These are phyloP conservation scores for Aspergillus cejpii DNA, from an alignment of 2,329 filamentous ascomycete genomes.

Conservation along the genomic window DNA sequence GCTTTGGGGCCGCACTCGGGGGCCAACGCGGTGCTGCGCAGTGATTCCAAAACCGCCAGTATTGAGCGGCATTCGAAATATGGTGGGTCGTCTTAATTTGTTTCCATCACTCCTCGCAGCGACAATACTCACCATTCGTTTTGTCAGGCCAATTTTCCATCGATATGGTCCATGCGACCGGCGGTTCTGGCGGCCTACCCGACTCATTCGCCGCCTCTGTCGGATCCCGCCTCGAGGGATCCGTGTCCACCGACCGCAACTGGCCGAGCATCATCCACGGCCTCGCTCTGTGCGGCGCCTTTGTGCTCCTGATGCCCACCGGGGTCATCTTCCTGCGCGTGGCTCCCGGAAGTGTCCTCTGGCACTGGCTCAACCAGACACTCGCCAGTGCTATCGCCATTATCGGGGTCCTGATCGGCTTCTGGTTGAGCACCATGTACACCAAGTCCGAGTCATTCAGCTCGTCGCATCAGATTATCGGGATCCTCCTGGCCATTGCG, in stretches of 20 bases:
- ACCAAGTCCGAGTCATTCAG: constrained; percentile 38
- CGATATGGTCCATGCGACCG: constrained; percentile 18
- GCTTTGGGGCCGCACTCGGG: constrained; percentile 13
- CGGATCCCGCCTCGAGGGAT: constrained; percentile 8
- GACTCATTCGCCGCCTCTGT: constrained; percentile 7
- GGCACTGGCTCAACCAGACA: constrained; percentile 39
- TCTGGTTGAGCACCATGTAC: constrained; percentile 33
- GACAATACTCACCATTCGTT: not conserved
- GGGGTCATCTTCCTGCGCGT: constrained; percentile 18
- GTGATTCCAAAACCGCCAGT: constrained; percentile 14
- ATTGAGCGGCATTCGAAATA: constrained; percentile 19
- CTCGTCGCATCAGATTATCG: constrained; percentile 45
- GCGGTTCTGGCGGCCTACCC: constrained; percentile 12
- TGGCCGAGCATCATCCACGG: constrained; percentile 19
- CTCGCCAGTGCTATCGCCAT: constrained; percentile 34
- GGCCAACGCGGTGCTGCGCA: constrained; percentile 6
- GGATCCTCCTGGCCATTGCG: constrained; percentile 35
- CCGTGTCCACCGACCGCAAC: constrained; percentile 12
- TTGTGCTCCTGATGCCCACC: constrained; percentile 16
- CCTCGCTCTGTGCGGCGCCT: constrained; percentile 10
- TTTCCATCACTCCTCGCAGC: not conserved
- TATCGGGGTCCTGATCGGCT: constrained; percentile 38
- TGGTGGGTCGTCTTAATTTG: constrained; percentile 7
- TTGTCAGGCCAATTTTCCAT: constrained; percentile 12
- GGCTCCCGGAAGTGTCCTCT: constrained; percentile 16